These are phyloP conservation scores for Cymbidium sinense DNA, from an alignment of 106 monocot genomes.

Conservation along the genomic window DNA sequence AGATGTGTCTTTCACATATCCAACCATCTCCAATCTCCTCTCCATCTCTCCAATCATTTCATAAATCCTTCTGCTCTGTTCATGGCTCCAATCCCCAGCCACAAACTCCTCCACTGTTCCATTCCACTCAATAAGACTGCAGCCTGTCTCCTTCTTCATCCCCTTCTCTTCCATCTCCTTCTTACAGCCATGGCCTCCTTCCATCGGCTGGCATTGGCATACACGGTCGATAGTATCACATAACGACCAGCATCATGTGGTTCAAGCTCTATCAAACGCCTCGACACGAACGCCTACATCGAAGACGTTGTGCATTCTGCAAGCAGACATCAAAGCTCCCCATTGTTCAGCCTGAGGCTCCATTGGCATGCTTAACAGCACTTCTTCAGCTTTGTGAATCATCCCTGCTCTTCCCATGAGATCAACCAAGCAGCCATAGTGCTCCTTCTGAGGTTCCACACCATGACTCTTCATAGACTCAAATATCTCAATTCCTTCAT, in stretches of 20 bases:
- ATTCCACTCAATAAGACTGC: slow-evolving; percentile 38
- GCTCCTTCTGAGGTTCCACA: slow-evolving; percentile 41
- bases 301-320: slow-evolving; percentile 23
- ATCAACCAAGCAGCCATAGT: slow-evolving; percentile 73
- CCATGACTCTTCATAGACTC: slow-evolving; percentile 41
- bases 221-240: slow-evolving; percentile 38
- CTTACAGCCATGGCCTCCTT: slow-evolving; percentile 35
- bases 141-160: slow-evolving; percentile 44
- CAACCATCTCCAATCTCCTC: background rate
- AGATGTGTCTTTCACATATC: background rate
- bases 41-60: background rate
- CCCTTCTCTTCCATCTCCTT: slow-evolving; percentile 43
- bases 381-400: slow-evolving; percentile 48
- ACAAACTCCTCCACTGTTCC: slow-evolving; percentile 6
- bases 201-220: slow-evolving; percentile 34
- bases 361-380: slow-evolving; percentile 64
- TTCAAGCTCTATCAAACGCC: slow-evolving; percentile 34
- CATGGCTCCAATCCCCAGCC: background rate
- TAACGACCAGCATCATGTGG: slow-evolving; percentile 47
- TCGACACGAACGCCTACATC: slow-evolving; percentile 37
- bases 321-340: slow-evolving; percentile 64
- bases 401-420: slow-evolving; percentile 50
- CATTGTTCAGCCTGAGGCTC: slow-evolving; percentile 52
- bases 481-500: slow-evolving; percentile 42
- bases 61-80: background rate